phyloP scores from a whole-genome alignment of 257 asterid genomes.

The Solanum raphanifolium region DNA sequence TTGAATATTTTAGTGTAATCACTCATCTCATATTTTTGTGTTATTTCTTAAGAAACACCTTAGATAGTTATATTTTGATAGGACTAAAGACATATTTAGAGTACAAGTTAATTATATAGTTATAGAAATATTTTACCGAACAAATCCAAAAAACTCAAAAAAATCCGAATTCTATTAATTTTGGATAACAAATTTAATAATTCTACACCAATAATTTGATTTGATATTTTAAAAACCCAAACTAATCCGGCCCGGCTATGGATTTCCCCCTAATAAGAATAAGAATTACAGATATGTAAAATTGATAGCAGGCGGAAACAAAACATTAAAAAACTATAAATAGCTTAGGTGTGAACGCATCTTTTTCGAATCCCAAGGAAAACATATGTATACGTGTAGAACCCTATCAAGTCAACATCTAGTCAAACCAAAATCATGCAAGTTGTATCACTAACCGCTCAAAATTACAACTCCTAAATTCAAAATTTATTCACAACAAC shows the following conservation, averaged over 20 bases:
- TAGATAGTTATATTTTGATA: too few species aligned
- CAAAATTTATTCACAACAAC: too few species aligned
- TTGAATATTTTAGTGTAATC: not conserved
- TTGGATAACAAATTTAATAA: too few species aligned
- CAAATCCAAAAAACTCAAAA: too few species aligned
- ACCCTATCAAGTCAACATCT: not conserved
- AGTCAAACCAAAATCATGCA: not conserved
- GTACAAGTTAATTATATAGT: too few species aligned
- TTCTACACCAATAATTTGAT: too few species aligned
- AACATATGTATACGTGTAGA: not conserved
- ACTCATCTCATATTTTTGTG: too few species aligned
- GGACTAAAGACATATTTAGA: not conserved
- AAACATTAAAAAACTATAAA: not conserved
- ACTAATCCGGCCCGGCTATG: accelerated
- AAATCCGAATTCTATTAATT: too few species aligned
- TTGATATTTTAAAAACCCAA: too few species aligned
- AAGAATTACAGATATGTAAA: not conserved
- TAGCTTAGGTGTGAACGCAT: not conserved
- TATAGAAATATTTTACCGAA: too few species aligned
- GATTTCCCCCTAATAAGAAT: too few species aligned
- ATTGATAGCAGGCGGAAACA: not conserved
- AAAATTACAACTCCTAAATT: not conserved
- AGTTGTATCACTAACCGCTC: not conserved
- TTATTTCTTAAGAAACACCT: too few species aligned
- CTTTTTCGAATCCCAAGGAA: not conserved